A percentile compares a stretch with the other conserved stretches of the same genome.
Conservation (phyloP, 1,139 yeast genomes). For the Magnusiomyces suaveolens region DNA sequence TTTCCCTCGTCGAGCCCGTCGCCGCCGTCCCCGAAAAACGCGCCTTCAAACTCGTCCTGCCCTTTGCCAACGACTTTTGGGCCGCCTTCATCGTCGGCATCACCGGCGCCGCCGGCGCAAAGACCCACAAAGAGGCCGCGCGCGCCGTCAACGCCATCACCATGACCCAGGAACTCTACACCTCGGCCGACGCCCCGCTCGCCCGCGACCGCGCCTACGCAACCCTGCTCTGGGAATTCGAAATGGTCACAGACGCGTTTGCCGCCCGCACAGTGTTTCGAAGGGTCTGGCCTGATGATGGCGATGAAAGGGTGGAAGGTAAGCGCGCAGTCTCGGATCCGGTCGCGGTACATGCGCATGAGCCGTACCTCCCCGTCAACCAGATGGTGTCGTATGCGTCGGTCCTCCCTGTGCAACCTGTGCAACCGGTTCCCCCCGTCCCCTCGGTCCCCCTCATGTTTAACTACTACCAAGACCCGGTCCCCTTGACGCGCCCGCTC, state of each 20-base stretch:
- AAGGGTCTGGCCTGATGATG: conserved; percentile 9
- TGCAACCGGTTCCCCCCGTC: neutral
- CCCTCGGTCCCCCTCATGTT: conserved; percentile 1
- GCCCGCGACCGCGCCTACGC: conserved; percentile 17
- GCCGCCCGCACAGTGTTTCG: conserved; percentile 32
- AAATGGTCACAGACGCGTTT: conserved; percentile 29
- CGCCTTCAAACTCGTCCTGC: conserved; percentile 29
- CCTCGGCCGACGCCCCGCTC: conserved; percentile 4
- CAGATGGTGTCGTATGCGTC: neutral
- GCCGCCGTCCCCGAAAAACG: conserved; percentile 23
- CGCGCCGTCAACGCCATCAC: conserved; percentile 29
- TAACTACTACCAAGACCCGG: conserved; percentile 2
- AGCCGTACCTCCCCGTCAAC: no score
- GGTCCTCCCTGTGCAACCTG: no score
- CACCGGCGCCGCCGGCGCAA: conserved; percentile 19
- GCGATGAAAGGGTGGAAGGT: no score
- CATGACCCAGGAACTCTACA: conserved; percentile 29
- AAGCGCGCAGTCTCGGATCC: no score
- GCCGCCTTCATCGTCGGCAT: conserved; percentile 33
- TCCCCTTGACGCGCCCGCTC: conserved; percentile 7
- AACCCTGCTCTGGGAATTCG: conserved; percentile 31
- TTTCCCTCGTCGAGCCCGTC: conserved; percentile 26
- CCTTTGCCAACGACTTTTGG: conserved; percentile 35
- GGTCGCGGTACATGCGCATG: no score
- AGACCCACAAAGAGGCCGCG: conserved; percentile 27